Evolutionary conservation across 2,329 filamentous ascomycete species (phyloP), one percentile per base, ranked within the genome.

Genomic region (Penicillium freii): DNA sequence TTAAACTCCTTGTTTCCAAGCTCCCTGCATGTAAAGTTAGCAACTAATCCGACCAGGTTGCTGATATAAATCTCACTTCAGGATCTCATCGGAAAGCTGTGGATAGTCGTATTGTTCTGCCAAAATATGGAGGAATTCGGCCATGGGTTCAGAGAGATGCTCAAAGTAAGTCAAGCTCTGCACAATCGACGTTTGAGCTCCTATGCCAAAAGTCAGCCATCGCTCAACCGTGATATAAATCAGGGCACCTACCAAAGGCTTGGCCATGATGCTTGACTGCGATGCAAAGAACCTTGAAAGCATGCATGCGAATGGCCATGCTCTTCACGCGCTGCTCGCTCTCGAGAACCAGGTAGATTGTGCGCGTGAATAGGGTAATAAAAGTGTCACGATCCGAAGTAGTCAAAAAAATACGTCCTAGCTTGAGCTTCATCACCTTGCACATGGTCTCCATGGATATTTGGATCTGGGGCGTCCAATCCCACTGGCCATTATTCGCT

Each of bases 81-180:
- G 77, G 31, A 97, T 90, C 71, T 99, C 94, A 72, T 97, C 94
- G 5, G 92, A 89, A 9, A 99, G 82, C 70, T 99, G 94, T 17
- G 92, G 90, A 72, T 97, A 96, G 76, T 99, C 94, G 77, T 97
- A 99, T 78, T 97, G 93, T 72, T 97, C 92, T 1, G 92, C 88
- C 27, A 99, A 81, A 69, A 97, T 99, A 68, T 97, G 91, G 5
- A 99, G 80, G 68, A 99, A 96, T 73, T 99, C 95, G 33, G 94
- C 94, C 94, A 99, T 99, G 1, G 94, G 94, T 71, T 99, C 94
- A 0, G 94, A 93, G n/a, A 99, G 79, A 75, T 99, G 94, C 76
- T 99, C 94, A 69, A 97, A 99, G 73, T 99, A 99, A 5, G 94
- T 96, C 64, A 99, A 78, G 71, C 94, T 97, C 74, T 99, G 94